These are phyloP conservation scores for Microthlaspi erraticum DNA, from an alignment of 345 rosid species.

Conservation along the genomic window DNA sequence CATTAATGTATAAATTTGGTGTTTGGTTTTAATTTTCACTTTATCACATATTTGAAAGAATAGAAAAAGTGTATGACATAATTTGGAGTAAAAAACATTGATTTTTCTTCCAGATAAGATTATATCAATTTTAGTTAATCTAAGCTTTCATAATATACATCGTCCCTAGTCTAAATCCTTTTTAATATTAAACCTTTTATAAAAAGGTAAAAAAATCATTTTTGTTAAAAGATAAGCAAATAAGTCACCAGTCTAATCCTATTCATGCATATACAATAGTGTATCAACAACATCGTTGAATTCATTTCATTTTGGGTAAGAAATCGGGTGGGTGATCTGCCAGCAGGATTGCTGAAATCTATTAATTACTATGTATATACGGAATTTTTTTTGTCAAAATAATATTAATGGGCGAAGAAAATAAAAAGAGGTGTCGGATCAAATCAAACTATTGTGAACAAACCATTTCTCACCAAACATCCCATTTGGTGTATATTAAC, in stretches of 20 bases:
- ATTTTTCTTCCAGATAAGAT: background rate
- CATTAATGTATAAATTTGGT: background rate
- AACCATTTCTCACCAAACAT: constrained; percentile 28
- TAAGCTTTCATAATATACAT: background rate
- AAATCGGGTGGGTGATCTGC: constrained; percentile 39
- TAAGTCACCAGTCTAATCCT: background rate
- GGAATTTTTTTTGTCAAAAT: background rate
- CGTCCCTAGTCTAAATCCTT: too few species aligned
- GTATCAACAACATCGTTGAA: constrained; percentile 28
- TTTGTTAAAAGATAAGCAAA: too few species aligned
- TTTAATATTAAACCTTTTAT: too few species aligned
- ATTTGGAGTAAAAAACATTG: constrained; percentile 1
- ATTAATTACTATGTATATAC: constrained; percentile 4
- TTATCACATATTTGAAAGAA: background rate
- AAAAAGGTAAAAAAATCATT: too few species aligned
- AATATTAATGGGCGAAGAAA: constrained; percentile 22
- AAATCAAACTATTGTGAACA: constrained; percentile 29
- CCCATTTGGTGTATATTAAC: constrained; percentile 14
- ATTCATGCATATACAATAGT: constrained; percentile 18
- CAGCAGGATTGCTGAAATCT: constrained; percentile 24
- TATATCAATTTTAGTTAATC: background rate
- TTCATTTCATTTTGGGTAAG: constrained; percentile 34
- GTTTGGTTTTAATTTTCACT: background rate
- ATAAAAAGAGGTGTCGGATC: constrained; percentile 3
- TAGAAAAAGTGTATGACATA: background rate